Evolutionary conservation across 2,329 filamentous ascomycete genomes (phyloP).

Genomic region (Cercospora janseana): DNA sequence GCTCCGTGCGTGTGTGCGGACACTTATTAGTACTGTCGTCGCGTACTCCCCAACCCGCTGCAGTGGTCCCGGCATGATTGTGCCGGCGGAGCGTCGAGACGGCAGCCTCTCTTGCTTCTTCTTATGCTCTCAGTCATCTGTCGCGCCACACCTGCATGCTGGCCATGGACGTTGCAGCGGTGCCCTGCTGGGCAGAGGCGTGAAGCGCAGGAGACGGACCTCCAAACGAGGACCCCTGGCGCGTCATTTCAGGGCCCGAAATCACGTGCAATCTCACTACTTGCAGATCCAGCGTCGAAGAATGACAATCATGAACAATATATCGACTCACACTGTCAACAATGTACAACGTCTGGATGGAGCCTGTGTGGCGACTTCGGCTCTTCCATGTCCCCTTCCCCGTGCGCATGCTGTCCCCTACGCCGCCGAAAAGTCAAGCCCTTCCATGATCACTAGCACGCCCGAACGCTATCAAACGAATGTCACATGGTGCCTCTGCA

Average conservation of each 20-base stretch:
- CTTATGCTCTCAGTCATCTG: background rate
- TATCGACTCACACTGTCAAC: background rate
- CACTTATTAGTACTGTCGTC: too few relatives aligned
- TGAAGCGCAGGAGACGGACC: background rate
- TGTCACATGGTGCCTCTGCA: slow-evolving; percentile 7
- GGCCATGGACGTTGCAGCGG: background rate
- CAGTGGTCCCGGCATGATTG: too few relatives aligned
- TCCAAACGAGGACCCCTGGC: background rate
- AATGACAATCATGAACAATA: background rate
- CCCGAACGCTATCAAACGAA: slow-evolving; percentile 28
- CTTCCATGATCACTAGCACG: slow-evolving; percentile 14
- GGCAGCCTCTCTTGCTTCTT: too few relatives aligned
- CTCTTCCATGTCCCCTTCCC: slow-evolving; percentile 1
- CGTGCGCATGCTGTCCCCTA: slow-evolving; percentile 13
- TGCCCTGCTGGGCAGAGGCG: background rate
- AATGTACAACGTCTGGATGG: background rate
- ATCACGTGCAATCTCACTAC: slow-evolving; percentile 3
- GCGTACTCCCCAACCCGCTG: too few relatives aligned
- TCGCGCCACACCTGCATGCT: background rate
- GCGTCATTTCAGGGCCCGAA: background rate
- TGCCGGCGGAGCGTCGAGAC: too few relatives aligned
- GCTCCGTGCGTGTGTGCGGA: too few relatives aligned
- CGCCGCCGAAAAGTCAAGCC: background rate
- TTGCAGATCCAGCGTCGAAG: background rate
- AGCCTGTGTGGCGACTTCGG: background rate